These are phyloP conservation scores for Lachancea quebecensis DNA, from an alignment of 805 yeast genomes.

Conservation along the genomic window DNA sequence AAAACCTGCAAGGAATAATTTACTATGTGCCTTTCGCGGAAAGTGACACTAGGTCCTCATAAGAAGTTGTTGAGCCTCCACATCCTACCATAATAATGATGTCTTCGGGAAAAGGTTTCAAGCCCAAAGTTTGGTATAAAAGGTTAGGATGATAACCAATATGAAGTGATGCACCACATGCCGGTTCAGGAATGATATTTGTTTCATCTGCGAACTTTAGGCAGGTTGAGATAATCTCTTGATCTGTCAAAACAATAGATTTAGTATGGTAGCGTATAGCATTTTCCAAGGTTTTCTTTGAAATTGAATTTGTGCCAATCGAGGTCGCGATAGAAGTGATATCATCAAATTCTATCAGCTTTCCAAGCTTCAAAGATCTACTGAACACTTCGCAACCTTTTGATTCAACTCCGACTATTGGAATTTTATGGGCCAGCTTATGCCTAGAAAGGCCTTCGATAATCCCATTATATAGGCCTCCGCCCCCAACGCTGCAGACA, in stretches of 20 bases:
- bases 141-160: slow-evolving; percentile 36
- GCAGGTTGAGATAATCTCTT: slow-evolving; percentile 49
- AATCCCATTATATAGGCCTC: slow-evolving; percentile 50
- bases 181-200: slow-evolving; percentile 56
- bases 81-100: slow-evolving; percentile 52
- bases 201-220: slow-evolving; percentile 44
- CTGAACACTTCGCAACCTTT: slow-evolving; percentile 55
- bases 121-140: slow-evolving; percentile 11
- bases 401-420: slow-evolving; percentile 51
- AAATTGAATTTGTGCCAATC: slow-evolving; percentile 54
- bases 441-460: slow-evolving; percentile 38
- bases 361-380: slow-evolving; percentile 41
- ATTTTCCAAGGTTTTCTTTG: slow-evolving; percentile 43
- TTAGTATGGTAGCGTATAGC: slow-evolving; percentile 34
- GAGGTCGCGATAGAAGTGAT: slow-evolving; percentile 55
- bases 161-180: slow-evolving; percentile 65
- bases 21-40: neutral
- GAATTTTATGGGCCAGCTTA: slow-evolving; percentile 31
- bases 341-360: slow-evolving; percentile 39
- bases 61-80: slow-evolving; percentile 40
- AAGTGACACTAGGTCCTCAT: neutral
- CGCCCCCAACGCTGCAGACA: slow-evolving; percentile 53
- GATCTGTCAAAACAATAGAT: slow-evolving; percentile 43
- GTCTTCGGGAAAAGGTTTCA: slow-evolving; percentile 34
- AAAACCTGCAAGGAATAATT: too few relatives aligned